Evolutionary conservation across 257 asterid species (phyloP).

Genomic region (Perilla frutescens): DNA sequence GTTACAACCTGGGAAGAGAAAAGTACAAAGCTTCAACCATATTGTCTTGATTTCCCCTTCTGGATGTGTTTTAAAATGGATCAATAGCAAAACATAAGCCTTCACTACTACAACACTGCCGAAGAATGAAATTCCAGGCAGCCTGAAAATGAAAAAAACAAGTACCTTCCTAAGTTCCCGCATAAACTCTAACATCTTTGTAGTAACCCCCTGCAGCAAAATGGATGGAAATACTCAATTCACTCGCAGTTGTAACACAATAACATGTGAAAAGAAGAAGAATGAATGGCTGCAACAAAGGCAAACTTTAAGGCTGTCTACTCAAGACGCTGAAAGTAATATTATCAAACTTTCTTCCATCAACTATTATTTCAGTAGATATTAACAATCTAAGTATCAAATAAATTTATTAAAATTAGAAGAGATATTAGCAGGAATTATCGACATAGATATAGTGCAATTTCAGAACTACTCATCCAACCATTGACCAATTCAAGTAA

Average conservation of each 20-base stretch:
- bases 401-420: background rate
- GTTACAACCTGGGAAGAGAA: conserved; percentile 65
- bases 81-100: background rate
- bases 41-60: background rate
- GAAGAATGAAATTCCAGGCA: background rate
- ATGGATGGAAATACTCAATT: conserved; percentile 23
- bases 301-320: conserved; percentile 3
- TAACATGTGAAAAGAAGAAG: conserved; percentile 1
- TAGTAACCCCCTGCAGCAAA: conserved; percentile 62
- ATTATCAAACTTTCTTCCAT: background rate
- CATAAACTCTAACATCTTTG: conserved; percentile 81
- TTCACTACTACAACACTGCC: background rate
- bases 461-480: conserved; percentile 12
- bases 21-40: background rate
- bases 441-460: background rate
- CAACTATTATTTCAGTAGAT: background rate
- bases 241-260: conserved; percentile 9
- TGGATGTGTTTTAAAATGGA: background rate
- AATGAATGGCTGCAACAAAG: background rate
- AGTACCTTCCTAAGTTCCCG: conserved; percentile 77
- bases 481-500: conserved; percentile 21
- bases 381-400: background rate
- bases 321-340: background rate
- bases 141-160: background rate
- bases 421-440: background rate